Base-by-base conservation (phyloP, 1,284 basidiomycete species). In the Ceratobasidium sp. region DNA sequence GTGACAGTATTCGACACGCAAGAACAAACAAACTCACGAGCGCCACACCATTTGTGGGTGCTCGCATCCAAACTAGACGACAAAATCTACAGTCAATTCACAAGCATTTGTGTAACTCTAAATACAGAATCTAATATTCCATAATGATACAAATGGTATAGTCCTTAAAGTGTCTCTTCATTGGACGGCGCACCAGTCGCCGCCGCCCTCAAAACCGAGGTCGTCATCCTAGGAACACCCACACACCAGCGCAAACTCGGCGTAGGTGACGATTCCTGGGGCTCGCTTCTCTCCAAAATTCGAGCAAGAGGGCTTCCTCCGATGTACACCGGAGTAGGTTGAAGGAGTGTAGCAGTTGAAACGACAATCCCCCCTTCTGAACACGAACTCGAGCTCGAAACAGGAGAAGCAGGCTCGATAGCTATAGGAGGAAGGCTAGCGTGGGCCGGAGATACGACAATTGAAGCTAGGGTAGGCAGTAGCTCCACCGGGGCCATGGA, bases 101-200 rank as follows among this genome's bases (percentile, higher is more conserved):
- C n/a, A n/a, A n/a, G n/a, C n/a, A n/a, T n/a, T n/a, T n/a, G n/a
- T n/a, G 18, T 18, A 45, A 18, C 8, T n/a, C 43, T 45, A n/a
- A 18, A 45, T 45, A 45, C 10, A 45, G 4, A 45, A 45, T 10
- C 43, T n/a, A 45, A 45, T n/a, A 45, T 6, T 45, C 43, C 43
- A 45, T 45, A 18, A 3, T 41, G 21, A n/a, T 23, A 58, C n/a
- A 39, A 36, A 12, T 23, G 10, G 23, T 36, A 41, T 41, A 32
- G 55, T 58, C 55, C 55, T 58, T 18, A 58, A 41, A 39, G 21
- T n/a, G 36, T 41, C 55, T 58, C 34, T 39, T 36, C 55, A 23
- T 21, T n/a, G 23, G 21, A n/a, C 6, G 34, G n/a, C 28, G n/a
- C 55, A 39, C 55, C 34, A 39, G 55, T n/a, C 8, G 55, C 21